These are phyloP conservation scores for Vaccinium corymbosum DNA, from an alignment of 148 eudicot species.

Conservation along the genomic window DNA sequence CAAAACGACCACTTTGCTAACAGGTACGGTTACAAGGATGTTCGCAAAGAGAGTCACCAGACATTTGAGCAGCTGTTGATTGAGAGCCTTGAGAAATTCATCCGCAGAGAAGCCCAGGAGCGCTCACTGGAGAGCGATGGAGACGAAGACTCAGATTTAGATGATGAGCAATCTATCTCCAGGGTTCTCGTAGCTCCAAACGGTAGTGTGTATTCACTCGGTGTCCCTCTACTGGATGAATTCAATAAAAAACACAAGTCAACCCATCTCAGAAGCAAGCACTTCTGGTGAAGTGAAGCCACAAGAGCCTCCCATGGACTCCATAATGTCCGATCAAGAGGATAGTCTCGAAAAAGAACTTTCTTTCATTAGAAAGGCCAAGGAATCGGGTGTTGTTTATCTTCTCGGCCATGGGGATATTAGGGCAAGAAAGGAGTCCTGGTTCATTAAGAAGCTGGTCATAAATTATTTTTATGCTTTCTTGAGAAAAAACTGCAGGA, in stretches of 20 bases:
- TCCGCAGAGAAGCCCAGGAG: slow-evolving; percentile 86
- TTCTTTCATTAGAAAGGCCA: slow-evolving; percentile 74
- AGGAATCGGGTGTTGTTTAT: slow-evolving; percentile 88
- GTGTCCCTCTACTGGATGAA: slow-evolving; percentile 67
- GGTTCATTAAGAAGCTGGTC: slow-evolving; percentile 89
- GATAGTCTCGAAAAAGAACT: slow-evolving; percentile 88
- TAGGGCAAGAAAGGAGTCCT: slow-evolving; percentile 90
- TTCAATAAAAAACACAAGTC: slow-evolving; percentile 32
- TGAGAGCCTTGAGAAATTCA: slow-evolving; percentile 89
- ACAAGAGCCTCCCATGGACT: slow-evolving; percentile 28
- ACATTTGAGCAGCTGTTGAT: slow-evolving; percentile 74
- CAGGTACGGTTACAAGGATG: slow-evolving; percentile 99
- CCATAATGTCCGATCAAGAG: slow-evolving; percentile 45
- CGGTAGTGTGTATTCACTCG: slow-evolving; percentile 79
- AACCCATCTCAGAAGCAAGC: slow-evolving; percentile 47
- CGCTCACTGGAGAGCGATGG: slow-evolving; percentile 75
- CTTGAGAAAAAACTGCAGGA: slow-evolving; percentile 83
- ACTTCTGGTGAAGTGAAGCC: slow-evolving; percentile 43
- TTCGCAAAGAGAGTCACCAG: slow-evolving; percentile 83
- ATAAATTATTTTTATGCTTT: slow-evolving; percentile 92
- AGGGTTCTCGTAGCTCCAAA: slow-evolving; percentile 60
- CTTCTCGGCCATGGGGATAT: slow-evolving; percentile 97
- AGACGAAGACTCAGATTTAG: slow-evolving; percentile 55
- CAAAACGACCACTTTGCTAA: neutral
- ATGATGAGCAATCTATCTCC: slow-evolving; percentile 48